Percentiles rank a stretch among this genome's conserved stretches.
These are phyloP conservation scores for Beauveria asiatica DNA, from an alignment of 2,329 filamentous ascomycete species.

Conservation along the genomic window DNA sequence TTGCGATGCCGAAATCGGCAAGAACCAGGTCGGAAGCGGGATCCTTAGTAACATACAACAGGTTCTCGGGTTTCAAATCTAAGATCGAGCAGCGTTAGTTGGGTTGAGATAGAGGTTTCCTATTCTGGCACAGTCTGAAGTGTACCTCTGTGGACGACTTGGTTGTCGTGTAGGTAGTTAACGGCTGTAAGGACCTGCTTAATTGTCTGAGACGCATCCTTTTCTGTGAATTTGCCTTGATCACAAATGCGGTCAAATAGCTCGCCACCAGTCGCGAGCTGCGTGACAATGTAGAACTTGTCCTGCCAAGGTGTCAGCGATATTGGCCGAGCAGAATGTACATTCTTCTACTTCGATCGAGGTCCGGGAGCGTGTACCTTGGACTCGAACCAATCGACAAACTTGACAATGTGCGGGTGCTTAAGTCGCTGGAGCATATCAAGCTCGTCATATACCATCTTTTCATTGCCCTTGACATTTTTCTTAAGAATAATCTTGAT, in stretches of 20 bases:
- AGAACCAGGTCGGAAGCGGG: slow-evolving; percentile 78
- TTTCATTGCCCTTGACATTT: slow-evolving; percentile 96
- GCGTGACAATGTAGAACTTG: slow-evolving; percentile 99
- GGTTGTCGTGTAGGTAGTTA: slow-evolving; percentile 86
- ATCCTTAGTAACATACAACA: slow-evolving; percentile 80
- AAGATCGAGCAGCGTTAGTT: neutral
- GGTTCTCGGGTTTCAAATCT: slow-evolving; percentile 98
- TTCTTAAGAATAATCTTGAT: slow-evolving; percentile 99
- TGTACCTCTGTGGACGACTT: slow-evolving; percentile 88
- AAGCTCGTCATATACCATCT: slow-evolving; percentile 97
- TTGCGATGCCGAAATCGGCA: slow-evolving; percentile 96
- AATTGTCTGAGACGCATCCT: slow-evolving; percentile 93
- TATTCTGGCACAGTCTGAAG: neutral
- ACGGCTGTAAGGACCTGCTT: slow-evolving; percentile 89
- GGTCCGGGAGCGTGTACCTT: slow-evolving; percentile 49
- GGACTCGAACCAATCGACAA: slow-evolving; percentile 98
- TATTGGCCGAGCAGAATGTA: neutral
- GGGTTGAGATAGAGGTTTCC: neutral
- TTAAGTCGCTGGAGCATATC: slow-evolving; percentile 84
- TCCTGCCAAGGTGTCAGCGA: slow-evolving; percentile 48
- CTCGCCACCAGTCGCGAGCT: slow-evolving; percentile 91
- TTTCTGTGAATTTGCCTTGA: slow-evolving; percentile 96
- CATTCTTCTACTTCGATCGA: neutral
- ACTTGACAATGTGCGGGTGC: slow-evolving; percentile 93
- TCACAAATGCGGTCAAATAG: slow-evolving; percentile 97